Evolutionary conservation across 2,329 filamentous ascomycete species (phyloP).

Genomic region (Rasamsonia emersonii): DNA sequence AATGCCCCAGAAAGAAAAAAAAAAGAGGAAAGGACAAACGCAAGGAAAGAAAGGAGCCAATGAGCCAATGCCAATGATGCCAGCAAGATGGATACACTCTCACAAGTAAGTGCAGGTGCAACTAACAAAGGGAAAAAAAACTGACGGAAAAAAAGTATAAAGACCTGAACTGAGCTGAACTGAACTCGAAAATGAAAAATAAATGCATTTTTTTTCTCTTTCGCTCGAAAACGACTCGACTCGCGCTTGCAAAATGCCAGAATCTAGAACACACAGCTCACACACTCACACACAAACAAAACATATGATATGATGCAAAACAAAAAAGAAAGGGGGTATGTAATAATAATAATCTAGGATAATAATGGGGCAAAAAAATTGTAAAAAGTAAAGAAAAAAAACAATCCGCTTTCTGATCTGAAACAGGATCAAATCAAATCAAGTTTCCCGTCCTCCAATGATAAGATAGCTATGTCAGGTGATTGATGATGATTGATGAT

Average conservation of each 20-base stretch:
- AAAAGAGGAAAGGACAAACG: no score
- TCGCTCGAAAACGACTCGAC: slow-evolving; percentile 20
- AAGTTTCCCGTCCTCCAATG: neutral
- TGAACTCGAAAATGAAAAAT: no score
- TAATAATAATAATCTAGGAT: slow-evolving; percentile 21
- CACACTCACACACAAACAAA: no score
- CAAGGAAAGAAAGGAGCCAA: no score
- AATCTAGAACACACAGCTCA: slow-evolving; percentile 24
- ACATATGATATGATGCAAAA: slow-evolving; percentile 25
- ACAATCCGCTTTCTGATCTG: slow-evolving; percentile 7
- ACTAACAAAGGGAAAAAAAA: no score
- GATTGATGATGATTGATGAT: slow-evolving; percentile 2
- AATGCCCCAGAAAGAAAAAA: no score
- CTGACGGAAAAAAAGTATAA: no score
- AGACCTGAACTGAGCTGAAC: no score
- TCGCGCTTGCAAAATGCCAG: slow-evolving; percentile 42
- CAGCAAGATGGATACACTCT: no score
- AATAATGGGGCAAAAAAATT: slow-evolving; percentile 29
- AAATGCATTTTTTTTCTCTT: slow-evolving; percentile 6
- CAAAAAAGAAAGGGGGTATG: slow-evolving; percentile 21
- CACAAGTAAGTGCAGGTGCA: no score
- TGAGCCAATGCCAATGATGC: no score
- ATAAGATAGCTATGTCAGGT: slow-evolving; percentile 1
- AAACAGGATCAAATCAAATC: neutral
- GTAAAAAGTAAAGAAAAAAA: slow-evolving; percentile 18